Base-by-base conservation (phyloP, 495 filamentous ascomycete species). In the Pseudomonodictys pantanalensis region DNA sequence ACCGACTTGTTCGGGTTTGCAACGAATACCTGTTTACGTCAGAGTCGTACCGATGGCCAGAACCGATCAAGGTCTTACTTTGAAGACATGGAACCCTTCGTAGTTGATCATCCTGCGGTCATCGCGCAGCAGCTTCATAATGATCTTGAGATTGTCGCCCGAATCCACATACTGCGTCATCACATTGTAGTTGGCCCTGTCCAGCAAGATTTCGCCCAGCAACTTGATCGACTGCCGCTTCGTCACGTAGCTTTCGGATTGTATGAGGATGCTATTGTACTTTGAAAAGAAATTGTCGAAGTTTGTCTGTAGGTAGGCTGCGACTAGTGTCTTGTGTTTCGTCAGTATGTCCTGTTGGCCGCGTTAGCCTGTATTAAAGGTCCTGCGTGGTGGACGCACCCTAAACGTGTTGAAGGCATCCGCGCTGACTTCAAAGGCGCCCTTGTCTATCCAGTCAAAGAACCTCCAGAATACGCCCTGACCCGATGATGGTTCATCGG, bases 81-180 rank as follows among this genome's bases (percentile, higher is more conserved):
- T 98, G 78, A 98, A 98, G 32, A 98, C 92, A 72, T 99, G 95
- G 72, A 99, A 99, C 23, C 91, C 92, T 73, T 99, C 95, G 69
- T 97, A 99, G 70, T 97, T 92, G 48, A 99, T 93, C 90, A 97
- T 99, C 71, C 93, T 91, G 65, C 92, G 83, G 70, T 97, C 92
- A 72, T 97, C 92, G 46, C 88, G 82, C 52, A 99, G 76, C 50
- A 97, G 77, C 70, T 95, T 97, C 95, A 99, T 99, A 75, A 89
- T 92, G 51, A 97, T 83, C 77, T 99, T 99, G 60, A 99, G 80
- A 69, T 97, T 90, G 66, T 96, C 92, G 33, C 91, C 91, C 38
- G 88, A 85, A 71, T 96, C 91, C 45, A 99, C 93, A 74, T 99
- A 99, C 38, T 83, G 81, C 55, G 92, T 96, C 95, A 99, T 99